These are phyloP conservation scores for Diaporthe longicolla DNA, from an alignment of 2,329 filamentous ascomycete genomes.

Conservation along the genomic window DNA sequence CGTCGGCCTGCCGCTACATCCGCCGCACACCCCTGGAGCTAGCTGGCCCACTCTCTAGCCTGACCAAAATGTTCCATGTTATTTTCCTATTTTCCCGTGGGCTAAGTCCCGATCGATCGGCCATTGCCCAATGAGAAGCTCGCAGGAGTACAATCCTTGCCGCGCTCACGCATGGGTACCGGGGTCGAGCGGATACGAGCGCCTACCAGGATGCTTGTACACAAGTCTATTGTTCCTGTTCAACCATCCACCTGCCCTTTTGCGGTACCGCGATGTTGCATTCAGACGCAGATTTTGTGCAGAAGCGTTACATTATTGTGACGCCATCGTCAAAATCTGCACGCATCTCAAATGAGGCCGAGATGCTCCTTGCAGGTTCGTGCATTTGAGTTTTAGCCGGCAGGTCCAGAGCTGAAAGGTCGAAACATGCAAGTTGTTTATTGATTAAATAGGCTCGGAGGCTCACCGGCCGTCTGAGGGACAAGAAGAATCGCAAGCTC, in stretches of 20 bases:
- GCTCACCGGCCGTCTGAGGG: slow-evolving; percentile 5
- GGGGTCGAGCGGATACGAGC: slow-evolving; percentile 2
- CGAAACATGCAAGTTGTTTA: not conserved
- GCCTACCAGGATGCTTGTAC: not conserved
- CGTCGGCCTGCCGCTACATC: slow-evolving; percentile 11
- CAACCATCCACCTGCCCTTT: slow-evolving; percentile 20
- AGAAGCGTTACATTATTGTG: slow-evolving; percentile 31
- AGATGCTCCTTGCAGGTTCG: not conserved
- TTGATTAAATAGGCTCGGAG: slow-evolving; percentile 20
- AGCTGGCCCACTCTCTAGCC: not conserved
- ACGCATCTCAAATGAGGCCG: slow-evolving; percentile 13
- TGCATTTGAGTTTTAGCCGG: slow-evolving; percentile 24
- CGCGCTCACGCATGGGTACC: not conserved
- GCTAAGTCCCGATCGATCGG: slow-evolving; percentile 10
- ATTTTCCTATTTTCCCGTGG: slow-evolving; percentile 19
- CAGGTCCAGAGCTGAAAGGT: not conserved
- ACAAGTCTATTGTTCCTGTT: slow-evolving; percentile 18
- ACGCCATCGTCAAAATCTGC: slow-evolving; percentile 30
- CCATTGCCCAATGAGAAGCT: not conserved
- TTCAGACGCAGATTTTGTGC: not conserved
- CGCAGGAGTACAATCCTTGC: not conserved
- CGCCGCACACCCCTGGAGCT: slow-evolving; percentile 7
- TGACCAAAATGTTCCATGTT: slow-evolving; percentile 1
- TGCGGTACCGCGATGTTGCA: slow-evolving; percentile 17
- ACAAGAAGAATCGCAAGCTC: not conserved